Base-by-base conservation (phyloP, 2,329 filamentous ascomycete genomes). In the Tolypocladium paradoxum region DNA sequence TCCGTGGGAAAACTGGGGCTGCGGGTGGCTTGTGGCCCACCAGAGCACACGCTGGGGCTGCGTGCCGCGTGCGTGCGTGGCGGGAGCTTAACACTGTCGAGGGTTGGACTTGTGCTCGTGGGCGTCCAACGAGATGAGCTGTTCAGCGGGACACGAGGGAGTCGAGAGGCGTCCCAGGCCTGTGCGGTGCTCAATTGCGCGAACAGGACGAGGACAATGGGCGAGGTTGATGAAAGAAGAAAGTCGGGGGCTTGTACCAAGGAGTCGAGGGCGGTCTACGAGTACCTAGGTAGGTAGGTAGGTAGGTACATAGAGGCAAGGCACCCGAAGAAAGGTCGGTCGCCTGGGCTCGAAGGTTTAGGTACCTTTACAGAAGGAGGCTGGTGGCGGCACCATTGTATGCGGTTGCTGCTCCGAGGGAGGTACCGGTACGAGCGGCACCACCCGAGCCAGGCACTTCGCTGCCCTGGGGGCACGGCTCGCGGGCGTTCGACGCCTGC, bases 1-100 rank as follows among this genome's bases (percentile, higher is more conserved):
- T 47, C 27, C 14, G 27, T 45, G 40, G 38, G 48, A 57, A 57
- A 57, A 57, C 48, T 56, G 55, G 55, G 53, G 53, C 55, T 53
- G 43, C 51, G 49, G 20, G 46, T 47, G 50, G 47, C 48, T 47
- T 35, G 40, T 33, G 50, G n/a, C n/a, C n/a, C n/a, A n/a, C n/a
- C n/a, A n/a, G n/a, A n/a, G n/a, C n/a, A n/a, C n/a, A n/a, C n/a
- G n/a, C n/a, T n/a, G n/a, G n/a, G n/a, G n/a, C n/a, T n/a, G n/a
- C n/a, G n/a, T n/a, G n/a, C n/a, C n/a, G n/a, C n/a, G n/a, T n/a
- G 40, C 24, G 22, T 18, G 40, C 24, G 40, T 29, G 40, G 40
- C 40, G 43, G 43, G 43, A 46, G 43, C 43, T 46, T 31, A 31
- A 31, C 27, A 46, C 27, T 11, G 43, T 18, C 27, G 12, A n/a